Base-by-base conservation (phyloP, 2,329 filamentous ascomycete genomes). In the Exophiala xenobiotica region DNA sequence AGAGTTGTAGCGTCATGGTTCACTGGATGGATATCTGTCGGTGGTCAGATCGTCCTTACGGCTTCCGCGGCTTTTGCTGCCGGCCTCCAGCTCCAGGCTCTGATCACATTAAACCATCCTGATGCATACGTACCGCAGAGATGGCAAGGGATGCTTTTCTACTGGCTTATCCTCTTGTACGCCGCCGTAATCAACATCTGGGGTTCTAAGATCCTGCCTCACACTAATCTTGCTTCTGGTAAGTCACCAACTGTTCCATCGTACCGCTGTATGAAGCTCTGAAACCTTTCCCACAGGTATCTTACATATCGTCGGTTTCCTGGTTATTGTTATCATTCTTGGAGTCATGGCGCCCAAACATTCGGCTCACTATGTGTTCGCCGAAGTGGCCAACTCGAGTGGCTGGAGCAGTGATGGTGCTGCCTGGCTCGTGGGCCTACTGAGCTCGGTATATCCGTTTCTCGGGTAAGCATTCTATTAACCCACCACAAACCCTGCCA, bases 61-160 rank as follows among this genome's bases (percentile, higher is more conserved):
- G 67, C 68, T 4, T 68, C 50, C 45, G 64, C 64, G 3, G 63
- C 66, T 38, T 67, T 65, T 50, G 55, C 70, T 4, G 48, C 61
- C 9, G 65, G 62, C 6, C 63, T 61, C 16, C 62, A 68, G 38
- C 61, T 71, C 19, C 66, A 70, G 50, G 63, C 60, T 6, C 53
- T 69, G 9, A 57, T 69, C 14, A 59, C 63, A 8, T 56, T 71
- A 20, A 72, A 69, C 54, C 29, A 70, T 51, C 55, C 63, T 1
- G 46, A 54, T 0, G 61, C 57, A 2, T 78, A 78, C 46, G 39
- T 65, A 0, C 71, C 73, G 0, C 35, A 65, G n/a, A 56, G 71
- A 19, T 77, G 72, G 70, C 71, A 73, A 16, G 74, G 73, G 0
- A 72, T 76, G 66, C 55, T 78, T 0, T 70, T 78, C 37, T 76